These are phyloP conservation scores for Umbelopsis ramanniana DNA, from an alignment of 192 early-diverging fungal genomes.

Conservation along the genomic window DNA sequence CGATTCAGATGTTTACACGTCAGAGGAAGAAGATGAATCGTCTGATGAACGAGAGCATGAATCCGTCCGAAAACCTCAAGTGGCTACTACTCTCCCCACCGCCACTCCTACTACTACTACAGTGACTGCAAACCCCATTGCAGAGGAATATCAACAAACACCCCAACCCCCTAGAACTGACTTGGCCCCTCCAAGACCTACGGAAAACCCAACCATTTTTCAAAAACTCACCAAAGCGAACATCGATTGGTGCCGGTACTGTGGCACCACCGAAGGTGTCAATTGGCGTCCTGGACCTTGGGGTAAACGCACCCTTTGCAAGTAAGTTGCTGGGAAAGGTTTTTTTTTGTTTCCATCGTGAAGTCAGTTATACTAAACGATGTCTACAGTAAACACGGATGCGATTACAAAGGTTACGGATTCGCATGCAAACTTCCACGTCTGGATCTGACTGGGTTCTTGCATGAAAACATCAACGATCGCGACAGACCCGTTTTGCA, in stretches of 20 bases:
- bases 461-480: slow-evolving; percentile 72
- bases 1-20: slow-evolving; percentile 9
- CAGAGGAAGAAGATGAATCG: neutral
- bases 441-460: slow-evolving; percentile 79
- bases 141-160: neutral
- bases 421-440: slow-evolving; percentile 89
- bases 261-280: slow-evolving; percentile 86
- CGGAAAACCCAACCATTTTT: slow-evolving; percentile 61
- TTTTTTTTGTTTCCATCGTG: too few relatives aligned
- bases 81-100: too few relatives aligned
- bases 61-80: neutral
- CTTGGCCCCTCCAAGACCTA: slow-evolving; percentile 12
- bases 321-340: slow-evolving; percentile 49
- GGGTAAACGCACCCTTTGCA: slow-evolving; percentile 94
- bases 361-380: too few relatives aligned
- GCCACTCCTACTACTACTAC: too few relatives aligned
- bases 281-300: slow-evolving; percentile 94
- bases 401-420: slow-evolving; percentile 94
- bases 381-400: slow-evolving; percentile 78
- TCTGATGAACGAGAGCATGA: neutral
- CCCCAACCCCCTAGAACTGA: neutral
- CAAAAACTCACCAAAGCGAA: slow-evolving; percentile 63
- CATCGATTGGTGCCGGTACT: slow-evolving; percentile 91
- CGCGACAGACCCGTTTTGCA: slow-evolving; percentile 87
- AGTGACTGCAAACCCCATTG: neutral